phyloP scores from a whole-genome alignment of 2,329 filamentous ascomycete genomes.

The Paracorniculantispora psalliotae region DNA sequence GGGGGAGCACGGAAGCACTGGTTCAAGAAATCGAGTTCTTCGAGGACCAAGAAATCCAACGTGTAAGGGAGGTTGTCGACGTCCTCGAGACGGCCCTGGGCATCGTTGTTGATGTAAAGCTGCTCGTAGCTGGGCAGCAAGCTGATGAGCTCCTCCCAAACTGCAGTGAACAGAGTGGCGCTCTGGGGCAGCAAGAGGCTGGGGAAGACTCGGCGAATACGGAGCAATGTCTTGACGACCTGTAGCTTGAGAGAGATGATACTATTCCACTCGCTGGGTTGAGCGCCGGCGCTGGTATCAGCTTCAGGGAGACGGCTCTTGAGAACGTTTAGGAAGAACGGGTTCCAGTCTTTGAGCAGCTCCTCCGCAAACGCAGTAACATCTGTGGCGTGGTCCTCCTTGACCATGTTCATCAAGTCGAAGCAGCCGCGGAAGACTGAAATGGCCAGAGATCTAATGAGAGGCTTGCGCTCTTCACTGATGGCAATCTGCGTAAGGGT shows the following conservation, averaged over 20 bases:
- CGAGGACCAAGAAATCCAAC: conserved; percentile 85
- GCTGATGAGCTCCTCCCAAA: conserved; percentile 80
- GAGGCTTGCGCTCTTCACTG: conserved; percentile 67
- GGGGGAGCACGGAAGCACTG: conserved; percentile 82
- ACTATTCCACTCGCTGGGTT: conserved; percentile 71
- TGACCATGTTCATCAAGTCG: conserved; percentile 92
- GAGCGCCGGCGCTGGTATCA: conserved; percentile 37
- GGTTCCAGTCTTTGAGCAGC: conserved; percentile 76
- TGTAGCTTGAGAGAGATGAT: conserved; percentile 85
- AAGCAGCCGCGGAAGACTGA: conserved; percentile 89
- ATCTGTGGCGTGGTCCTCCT: conserved; percentile 82
- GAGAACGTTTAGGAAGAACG: conserved; percentile 78
- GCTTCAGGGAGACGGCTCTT: conserved; percentile 70
- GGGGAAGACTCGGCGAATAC: conserved; percentile 79
- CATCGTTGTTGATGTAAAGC: conserved; percentile 80
- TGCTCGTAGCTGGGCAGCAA: conserved; percentile 70
- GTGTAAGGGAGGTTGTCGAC: conserved; percentile 90
- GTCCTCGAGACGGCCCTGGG: conserved; percentile 84
- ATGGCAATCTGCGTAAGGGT: conserved; percentile 78
- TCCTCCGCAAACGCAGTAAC: conserved; percentile 89
- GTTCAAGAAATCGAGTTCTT: conserved; percentile 93
- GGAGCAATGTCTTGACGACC: conserved; percentile 88
- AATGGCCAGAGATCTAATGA: conserved; percentile 77
- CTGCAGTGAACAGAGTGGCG: conserved; percentile 73
- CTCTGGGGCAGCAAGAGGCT: conserved; percentile 78